Base-by-base conservation (phyloP, 192 early-diverging fungal species). In the Phlyctochytrium bullatum region DNA sequence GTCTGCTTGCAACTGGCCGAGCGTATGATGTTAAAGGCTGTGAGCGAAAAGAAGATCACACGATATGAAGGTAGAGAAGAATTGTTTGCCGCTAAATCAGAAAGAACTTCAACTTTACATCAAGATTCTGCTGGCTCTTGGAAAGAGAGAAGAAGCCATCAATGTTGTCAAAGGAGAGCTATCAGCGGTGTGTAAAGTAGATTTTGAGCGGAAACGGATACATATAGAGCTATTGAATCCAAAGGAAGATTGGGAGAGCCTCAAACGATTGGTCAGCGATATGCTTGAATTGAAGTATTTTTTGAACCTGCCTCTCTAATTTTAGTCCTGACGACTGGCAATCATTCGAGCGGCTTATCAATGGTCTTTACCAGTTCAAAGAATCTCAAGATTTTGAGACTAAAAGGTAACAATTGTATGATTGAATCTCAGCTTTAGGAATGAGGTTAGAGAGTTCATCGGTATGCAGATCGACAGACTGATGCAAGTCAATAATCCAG, bases 11-110 rank as follows among this genome's bases (percentile, higher is more conserved):
- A 75, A 2, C 77, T 98, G 51, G 88, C 92, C 2, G 93, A 93
- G 67, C 79, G 92, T 24, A 93, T 95, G 92, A 83, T 93, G 53
- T 74, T 83, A 24, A 93, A 92, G 75, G 86, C 90, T 4, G 75
- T 86, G 20, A 68, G 82, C 23, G 92, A 95, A 35, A 81, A 80
- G 2, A 79, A 77, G 57, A 66, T 93, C 30, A 77, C 79, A 17
- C 79, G 82, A 17, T 86, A 87, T 14, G 96, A 98, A 77, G 79
- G 75, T 72, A 34, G 10, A 33, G n/a, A 36, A 34, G 14, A 36
- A 36, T 27, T 33, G 32, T 17, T n/a, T 72, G 36, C 59, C 50
- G 20, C 53, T 24, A 17, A 24, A 4, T 29, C 14, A 29, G n/a
- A n/a, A 69, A 88, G 91, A 88, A 47, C 75, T 95, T 59, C 88